Conservation (phyloP, 2,329 filamentous ascomycete species). For the Trichophyton simii region DNA sequence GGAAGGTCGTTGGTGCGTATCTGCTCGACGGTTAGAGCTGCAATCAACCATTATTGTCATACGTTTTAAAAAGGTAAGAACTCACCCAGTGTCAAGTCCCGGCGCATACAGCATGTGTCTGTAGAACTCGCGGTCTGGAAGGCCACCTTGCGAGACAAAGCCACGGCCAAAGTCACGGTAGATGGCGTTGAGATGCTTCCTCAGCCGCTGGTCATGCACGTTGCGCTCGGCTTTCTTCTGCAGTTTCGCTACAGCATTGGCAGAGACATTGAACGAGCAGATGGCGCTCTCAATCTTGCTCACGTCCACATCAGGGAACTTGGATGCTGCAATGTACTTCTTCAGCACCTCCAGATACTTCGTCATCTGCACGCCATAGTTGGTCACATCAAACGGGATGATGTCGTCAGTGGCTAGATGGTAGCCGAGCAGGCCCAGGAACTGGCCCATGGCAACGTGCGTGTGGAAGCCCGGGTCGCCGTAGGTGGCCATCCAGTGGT, state of each 20-base stretch:
- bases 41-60: too few species aligned
- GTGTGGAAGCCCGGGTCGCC: constrained; percentile 40
- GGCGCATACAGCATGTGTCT: constrained; percentile 38
- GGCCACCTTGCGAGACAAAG: constrained; percentile 35
- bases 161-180: constrained; percentile 35
- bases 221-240: constrained; percentile 6
- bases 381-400: constrained; percentile 28
- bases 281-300: constrained; percentile 25
- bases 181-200: constrained; percentile 32
- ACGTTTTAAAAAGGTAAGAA: neutral
- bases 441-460: constrained; percentile 40
- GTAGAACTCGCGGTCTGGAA: constrained; percentile 35
- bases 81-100: constrained; percentile 27
- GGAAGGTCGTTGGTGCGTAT: constrained; percentile 18
- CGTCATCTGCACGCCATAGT: constrained; percentile 27
- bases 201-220: constrained; percentile 8
- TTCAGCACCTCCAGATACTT: constrained; percentile 26
- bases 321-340: constrained; percentile 17
- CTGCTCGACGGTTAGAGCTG: neutral
- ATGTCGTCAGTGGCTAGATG: constrained; percentile 29
- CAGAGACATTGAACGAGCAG: constrained; percentile 21
- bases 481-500: constrained; percentile 41
- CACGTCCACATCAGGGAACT: constrained; percentile 8
- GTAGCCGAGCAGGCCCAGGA: constrained; percentile 32
- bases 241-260: constrained; percentile 9